Conservation (phyloP, 257 asterid genomes). For the Penstemon davidsonii region DNA sequence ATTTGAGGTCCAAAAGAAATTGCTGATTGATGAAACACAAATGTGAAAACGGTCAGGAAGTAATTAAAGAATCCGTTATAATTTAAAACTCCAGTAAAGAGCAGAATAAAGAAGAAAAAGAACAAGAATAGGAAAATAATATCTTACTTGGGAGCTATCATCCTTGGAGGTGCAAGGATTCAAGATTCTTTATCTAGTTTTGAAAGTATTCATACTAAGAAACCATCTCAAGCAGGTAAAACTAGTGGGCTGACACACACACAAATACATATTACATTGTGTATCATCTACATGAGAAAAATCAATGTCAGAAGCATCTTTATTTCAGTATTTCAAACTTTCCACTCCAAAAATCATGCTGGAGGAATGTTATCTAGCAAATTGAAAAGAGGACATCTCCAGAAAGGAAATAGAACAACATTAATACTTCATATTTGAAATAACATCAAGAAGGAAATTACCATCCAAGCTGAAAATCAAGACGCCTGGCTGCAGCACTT, state of each 20-base stretch:
- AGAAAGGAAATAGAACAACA: conserved; percentile 7
- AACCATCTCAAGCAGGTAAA: not conserved
- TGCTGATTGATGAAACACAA: not conserved
- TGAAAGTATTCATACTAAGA: too few relatives aligned
- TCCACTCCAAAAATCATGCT: not conserved
- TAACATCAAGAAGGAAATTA: conserved; percentile 22
- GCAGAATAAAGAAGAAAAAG: not conserved
- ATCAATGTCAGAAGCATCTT: not conserved
- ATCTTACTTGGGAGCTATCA: not conserved
- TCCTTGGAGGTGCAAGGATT: not conserved
- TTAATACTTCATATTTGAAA: not conserved
- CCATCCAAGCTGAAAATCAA: conserved; percentile 70
- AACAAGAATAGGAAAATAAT: not conserved
- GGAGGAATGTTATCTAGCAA: not conserved
- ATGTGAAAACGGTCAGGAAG: not conserved
- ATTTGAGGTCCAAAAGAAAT: not conserved
- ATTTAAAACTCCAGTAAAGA: not conserved
- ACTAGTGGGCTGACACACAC: not conserved
- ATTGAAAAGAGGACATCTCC: not conserved
- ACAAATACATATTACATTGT: not conserved
- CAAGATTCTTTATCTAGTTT: conserved; percentile 14
- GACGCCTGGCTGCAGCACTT: conserved; percentile 52
- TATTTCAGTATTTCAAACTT: not conserved
- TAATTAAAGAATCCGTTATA: not conserved
- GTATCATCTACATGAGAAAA: not conserved